These are phyloP conservation scores for Nyssa sinensis DNA, from an alignment of 148 eudicot species.

Conservation along the genomic window DNA sequence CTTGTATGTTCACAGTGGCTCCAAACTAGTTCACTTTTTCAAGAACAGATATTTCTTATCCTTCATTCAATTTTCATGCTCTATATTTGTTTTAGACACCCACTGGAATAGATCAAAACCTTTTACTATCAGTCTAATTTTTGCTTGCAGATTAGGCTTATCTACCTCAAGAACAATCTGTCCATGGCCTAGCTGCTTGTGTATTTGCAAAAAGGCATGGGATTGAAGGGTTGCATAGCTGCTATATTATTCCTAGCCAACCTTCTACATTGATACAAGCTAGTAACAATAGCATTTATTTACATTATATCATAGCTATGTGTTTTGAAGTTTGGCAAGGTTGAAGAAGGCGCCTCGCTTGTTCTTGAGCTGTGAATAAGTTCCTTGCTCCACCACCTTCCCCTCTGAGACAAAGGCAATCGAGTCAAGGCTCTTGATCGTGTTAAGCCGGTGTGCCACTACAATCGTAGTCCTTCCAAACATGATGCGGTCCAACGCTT, in stretches of 20 bases:
- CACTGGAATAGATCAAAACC: no score
- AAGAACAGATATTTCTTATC: no score
- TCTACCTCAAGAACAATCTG: no score
- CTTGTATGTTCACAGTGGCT: no score
- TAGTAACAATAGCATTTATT: not conserved
- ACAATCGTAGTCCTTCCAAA: slow-evolving; percentile 78
- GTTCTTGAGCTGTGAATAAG: slow-evolving; percentile 55
- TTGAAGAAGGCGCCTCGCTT: slow-evolving; percentile 79
- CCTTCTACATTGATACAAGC: not conserved
- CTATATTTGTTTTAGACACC: no score
- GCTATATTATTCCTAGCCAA: not conserved
- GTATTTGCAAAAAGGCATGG: no score
- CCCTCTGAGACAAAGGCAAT: slow-evolving; percentile 73
- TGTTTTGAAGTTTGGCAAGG: slow-evolving; percentile 61
- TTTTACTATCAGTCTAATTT: no score
- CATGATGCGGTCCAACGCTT: slow-evolving; percentile 76
- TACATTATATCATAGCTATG: slow-evolving; percentile 9
- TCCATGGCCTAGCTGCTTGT: no score
- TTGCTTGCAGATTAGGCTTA: no score
- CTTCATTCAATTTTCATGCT: no score
- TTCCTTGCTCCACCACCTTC: slow-evolving; percentile 69
- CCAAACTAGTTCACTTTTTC: no score
- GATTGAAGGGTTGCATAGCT: not conserved
- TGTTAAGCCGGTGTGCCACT: slow-evolving; percentile 84
- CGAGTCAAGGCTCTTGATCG: slow-evolving; percentile 64